Evolutionary conservation across 768 basidiomycete genomes (phyloP).

Genomic region (Lyophyllum semitale): DNA sequence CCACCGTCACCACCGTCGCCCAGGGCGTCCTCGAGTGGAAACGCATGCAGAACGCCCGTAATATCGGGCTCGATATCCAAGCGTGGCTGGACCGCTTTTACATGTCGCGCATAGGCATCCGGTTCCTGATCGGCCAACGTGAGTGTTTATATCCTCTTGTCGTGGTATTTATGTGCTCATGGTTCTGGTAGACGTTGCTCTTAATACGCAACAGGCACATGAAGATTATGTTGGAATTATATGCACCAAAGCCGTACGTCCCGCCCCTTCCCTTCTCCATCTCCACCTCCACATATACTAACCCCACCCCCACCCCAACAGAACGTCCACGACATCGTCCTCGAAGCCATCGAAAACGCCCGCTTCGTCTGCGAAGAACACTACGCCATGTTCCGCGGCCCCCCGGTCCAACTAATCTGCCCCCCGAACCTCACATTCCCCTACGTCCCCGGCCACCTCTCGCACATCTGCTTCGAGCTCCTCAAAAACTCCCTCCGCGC

Average conservation of each 20-base stretch:
- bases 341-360: constrained; percentile 98
- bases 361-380: constrained; percentile 94
- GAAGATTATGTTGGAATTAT: constrained; percentile 69
- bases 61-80: constrained; percentile 87
- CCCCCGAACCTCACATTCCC: constrained; percentile 83
- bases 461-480: constrained; percentile 95
- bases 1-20: constrained; percentile 95
- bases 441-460: constrained; percentile 95
- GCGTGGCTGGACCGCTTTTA: constrained; percentile 97
- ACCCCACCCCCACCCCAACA: too few species aligned
- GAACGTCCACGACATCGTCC: constrained; percentile 95
- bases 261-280: constrained; percentile 5
- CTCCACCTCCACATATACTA: too few species aligned
- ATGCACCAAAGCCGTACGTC: not conserved
- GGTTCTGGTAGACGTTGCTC: constrained; percentile 76
- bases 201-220: constrained; percentile 92
- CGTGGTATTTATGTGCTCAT: constrained; percentile 2
- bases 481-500: constrained; percentile 97
- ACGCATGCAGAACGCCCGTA: constrained; percentile 61
- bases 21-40: constrained; percentile 99
- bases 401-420: constrained; percentile 95
- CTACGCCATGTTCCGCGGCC: constrained; percentile 92
- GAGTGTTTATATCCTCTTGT: constrained; percentile 27
- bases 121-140: constrained; percentile 97
- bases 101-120: constrained; percentile 92